A percentile compares a stretch with the other conserved stretches of the same genome.
Evolutionary conservation across 1,139 yeast genomes (phyloP).

Genomic region (Debaryomyces udenii): DNA sequence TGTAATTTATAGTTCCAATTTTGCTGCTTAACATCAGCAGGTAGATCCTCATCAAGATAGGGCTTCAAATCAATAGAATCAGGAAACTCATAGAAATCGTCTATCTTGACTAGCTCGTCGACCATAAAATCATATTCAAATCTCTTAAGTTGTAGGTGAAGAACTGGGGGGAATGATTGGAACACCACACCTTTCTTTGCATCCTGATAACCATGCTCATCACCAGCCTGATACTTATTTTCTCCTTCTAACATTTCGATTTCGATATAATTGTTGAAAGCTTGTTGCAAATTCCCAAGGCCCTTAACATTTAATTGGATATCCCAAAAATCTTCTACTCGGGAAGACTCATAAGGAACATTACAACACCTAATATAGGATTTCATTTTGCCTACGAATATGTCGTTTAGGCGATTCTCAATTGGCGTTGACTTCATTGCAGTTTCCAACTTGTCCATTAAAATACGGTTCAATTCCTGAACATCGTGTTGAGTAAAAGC

Average conservation of each 20-base stretch:
- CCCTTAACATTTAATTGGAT: conserved; percentile 93
- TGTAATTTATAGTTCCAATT: conserved; percentile 82
- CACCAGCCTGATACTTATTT: conserved; percentile 93
- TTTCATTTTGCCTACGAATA: conserved; percentile 97
- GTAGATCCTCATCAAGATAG: conserved; percentile 65
- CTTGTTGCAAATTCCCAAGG: conserved; percentile 66
- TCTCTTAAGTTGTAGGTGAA: conserved; percentile 89
- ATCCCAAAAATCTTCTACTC: conserved; percentile 97
- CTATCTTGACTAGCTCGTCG: conserved; percentile 87
- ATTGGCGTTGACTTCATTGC: conserved; percentile 90
- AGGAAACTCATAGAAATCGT: conserved; percentile 91
- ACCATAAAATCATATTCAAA: conserved; percentile 93
- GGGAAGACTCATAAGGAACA: conserved; percentile 92
- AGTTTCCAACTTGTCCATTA: conserved; percentile 91
- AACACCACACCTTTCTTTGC: conserved; percentile 97
- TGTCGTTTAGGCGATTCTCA: conserved; percentile 75
- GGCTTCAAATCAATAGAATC: conserved; percentile 80
- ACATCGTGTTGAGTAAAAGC: conserved; percentile 98
- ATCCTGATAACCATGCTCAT: conserved; percentile 82
- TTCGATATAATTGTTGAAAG: conserved; percentile 85
- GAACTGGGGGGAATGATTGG: conserved; percentile 86
- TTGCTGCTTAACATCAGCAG: conserved; percentile 45
- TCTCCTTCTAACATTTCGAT: conserved; percentile 92
- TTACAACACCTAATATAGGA: conserved; percentile 90
- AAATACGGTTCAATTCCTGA: conserved; percentile 90